Evolutionary conservation across 805 yeast species (phyloP), one percentile per base, ranked within the genome.

Genomic region (Cyberlindnera lachancei): DNA sequence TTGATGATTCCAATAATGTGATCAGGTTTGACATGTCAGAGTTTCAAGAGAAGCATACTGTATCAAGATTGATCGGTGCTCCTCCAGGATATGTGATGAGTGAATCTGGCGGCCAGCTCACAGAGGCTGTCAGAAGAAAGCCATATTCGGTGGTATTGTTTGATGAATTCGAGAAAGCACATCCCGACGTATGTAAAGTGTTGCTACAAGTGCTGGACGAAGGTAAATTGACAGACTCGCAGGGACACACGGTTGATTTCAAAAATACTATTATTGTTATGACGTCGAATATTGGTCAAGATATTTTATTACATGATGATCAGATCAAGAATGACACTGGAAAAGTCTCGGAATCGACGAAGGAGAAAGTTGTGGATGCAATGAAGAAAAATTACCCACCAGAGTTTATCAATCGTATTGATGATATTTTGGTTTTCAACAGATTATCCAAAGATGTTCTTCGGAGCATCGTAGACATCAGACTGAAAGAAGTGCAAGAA

Each of bases 31-130:
- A 90, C 58, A 92, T 92, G 98, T 84, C 95, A 15, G 98, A 90
- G 56, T 90, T 92, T 58, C 97, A 90, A 61, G 98, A 90, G 54
- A 82, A 83, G 54, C 96, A 87, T 58, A 70, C 95, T 0, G 78
- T 92, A 6, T 80, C 95, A 27, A 73, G 96, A 41, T 69, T 90
- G 41, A 87, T 90, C 46, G 98, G 98, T 31, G 92, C 97, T 1
- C 98, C 98, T 5, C 98, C 98, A 19, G 96, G 97, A 7, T 90
- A 90, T 55, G 96, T 90, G 15, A 92, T 96, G 33, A 88, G 87
- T 60, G 98, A 90, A 52, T 64, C 73, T 24, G 83, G 87, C 53
- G 98, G 98, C 31, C 97, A 92, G 58, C 66, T 92, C 42, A 92
- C 98, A 1, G 97, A 92, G 58, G 95, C 95, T 6, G 94, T 92